Conservation (phyloP, 2,329 filamentous ascomycete species). For the Didymella sp. region DNA sequence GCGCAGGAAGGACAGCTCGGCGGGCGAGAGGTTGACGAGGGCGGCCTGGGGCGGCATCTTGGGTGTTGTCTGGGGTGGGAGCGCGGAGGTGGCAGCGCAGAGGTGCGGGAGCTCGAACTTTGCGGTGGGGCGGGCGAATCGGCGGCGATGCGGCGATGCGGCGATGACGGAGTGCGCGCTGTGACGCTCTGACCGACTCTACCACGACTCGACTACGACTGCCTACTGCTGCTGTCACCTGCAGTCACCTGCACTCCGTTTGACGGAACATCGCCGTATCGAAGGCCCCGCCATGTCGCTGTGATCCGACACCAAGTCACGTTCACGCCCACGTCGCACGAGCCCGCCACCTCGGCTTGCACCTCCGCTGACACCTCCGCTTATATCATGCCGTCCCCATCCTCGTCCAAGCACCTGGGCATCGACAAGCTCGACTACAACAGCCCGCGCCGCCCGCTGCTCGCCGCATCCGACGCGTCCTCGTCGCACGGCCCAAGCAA, state of each 20-base stretch:
- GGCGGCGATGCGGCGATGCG: too few species aligned
- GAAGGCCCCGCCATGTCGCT: conserved; percentile 1
- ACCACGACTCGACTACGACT: not conserved
- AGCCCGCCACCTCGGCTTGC: conserved; percentile 16
- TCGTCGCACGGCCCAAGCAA: conserved; percentile 48
- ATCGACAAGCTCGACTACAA: conserved; percentile 62
- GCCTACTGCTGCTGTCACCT: not conserved
- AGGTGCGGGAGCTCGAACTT: conserved; percentile 15
- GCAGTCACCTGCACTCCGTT: not conserved
- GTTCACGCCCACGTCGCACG: conserved; percentile 16
- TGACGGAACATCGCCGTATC: too few species aligned
- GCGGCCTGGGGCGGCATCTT: conserved; percentile 44
- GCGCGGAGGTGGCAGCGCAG: conserved; percentile 5
- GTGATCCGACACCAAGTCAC: not conserved
- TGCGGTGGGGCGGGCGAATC: conserved; percentile 30
- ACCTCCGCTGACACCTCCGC: conserved; percentile 18
- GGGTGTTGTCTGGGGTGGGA: not conserved
- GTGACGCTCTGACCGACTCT: not conserved
- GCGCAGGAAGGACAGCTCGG: conserved; percentile 95
- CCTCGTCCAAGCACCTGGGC: conserved; percentile 37
- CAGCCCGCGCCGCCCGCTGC: conserved; percentile 51
- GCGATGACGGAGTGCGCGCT: conserved; percentile 1
- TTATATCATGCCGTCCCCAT: conserved; percentile 29
- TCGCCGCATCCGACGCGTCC: conserved; percentile 44
- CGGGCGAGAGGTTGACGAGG: conserved; percentile 81